Evolutionary conservation across 2,329 filamentous ascomycete species (phyloP), one percentile per base, ranked within the genome.

Genomic region (Fusarium sp.): DNA sequence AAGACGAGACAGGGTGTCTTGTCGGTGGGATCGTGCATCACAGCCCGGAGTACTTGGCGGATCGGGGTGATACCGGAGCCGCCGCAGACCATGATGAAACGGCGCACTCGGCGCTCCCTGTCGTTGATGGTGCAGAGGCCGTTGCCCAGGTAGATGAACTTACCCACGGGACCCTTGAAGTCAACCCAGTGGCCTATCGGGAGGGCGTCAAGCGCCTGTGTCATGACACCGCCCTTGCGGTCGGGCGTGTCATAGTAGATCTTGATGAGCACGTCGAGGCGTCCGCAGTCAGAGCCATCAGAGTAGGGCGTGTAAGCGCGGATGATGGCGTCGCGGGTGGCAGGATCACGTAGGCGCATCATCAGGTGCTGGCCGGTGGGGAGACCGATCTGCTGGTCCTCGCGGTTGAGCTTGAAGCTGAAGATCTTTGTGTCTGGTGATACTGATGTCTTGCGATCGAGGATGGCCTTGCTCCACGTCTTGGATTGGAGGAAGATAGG

Each of bases 11-110:
- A 96, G 3, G 74, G 78, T 0, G 91, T 95, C 8, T 75, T 65
- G 70, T 94, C 91, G 0, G 79, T 73, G 2, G 73, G 67, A 61
- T 94, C 86, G 41, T 41, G 45, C 47, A 69, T 59, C 13, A 96
- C 85, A 0, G 91, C 89, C 7, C 91, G 82, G 48, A 96, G 79
- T 4, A 96, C 91, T 71, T 95, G 91, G 73, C 89, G 95, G 63
- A 97, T 91, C 0, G 93, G 93, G n/a, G 93, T 97, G 70, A 97
- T 90, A 1, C 93, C 93, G n/a, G 87, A 91, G 6, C 93, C 93
- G 12, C 85, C 93, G 68, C 91, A 95, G 29, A 97, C 88, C 92
- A 97, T 96, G 72, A 91, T 81, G 74, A 97, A 92, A 11, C 83
- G 84, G 48, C 83, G 84, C 1, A 96, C 84, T 0, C 68, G 76